Conservation (phyloP, 345 rosid species). For the Pistacia vera region DNA sequence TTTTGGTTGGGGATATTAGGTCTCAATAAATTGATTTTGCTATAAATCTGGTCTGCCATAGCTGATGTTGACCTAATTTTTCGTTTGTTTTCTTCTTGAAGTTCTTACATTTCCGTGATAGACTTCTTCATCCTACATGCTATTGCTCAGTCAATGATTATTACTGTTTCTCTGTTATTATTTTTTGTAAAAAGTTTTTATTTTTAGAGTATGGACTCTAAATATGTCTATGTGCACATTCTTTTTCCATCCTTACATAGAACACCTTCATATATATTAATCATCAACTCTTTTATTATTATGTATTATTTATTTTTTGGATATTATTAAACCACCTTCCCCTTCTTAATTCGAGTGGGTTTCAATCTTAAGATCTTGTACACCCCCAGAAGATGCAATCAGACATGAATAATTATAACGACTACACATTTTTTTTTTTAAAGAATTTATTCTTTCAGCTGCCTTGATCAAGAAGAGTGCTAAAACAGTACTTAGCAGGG, state of each 20-base stretch:
- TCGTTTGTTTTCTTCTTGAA: background rate
- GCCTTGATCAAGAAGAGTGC: constrained; percentile 32
- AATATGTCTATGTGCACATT: background rate
- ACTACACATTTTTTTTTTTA: background rate
- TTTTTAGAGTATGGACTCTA: background rate
- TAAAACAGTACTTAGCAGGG: constrained; percentile 17
- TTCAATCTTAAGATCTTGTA: too few relatives aligned
- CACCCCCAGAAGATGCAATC: too few relatives aligned
- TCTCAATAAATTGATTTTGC: background rate
- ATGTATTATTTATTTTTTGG: too few relatives aligned
- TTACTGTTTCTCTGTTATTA: background rate
- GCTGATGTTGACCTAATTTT: background rate
- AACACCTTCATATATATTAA: too few relatives aligned
- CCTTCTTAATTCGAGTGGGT: too few relatives aligned
- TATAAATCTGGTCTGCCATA: background rate
- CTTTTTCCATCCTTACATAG: background rate
- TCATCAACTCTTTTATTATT: background rate
- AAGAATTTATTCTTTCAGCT: constrained; percentile 29
- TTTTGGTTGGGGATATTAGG: background rate
- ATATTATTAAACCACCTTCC: too few relatives aligned
- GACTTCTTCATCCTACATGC: background rate
- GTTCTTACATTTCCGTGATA: background rate
- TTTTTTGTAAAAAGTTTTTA: background rate
- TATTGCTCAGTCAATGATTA: background rate
- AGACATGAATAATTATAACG: background rate